phyloP scores from a whole-genome alignment of 2,329 filamentous ascomycete species.

The Chrysoporthe cubensis region DNA sequence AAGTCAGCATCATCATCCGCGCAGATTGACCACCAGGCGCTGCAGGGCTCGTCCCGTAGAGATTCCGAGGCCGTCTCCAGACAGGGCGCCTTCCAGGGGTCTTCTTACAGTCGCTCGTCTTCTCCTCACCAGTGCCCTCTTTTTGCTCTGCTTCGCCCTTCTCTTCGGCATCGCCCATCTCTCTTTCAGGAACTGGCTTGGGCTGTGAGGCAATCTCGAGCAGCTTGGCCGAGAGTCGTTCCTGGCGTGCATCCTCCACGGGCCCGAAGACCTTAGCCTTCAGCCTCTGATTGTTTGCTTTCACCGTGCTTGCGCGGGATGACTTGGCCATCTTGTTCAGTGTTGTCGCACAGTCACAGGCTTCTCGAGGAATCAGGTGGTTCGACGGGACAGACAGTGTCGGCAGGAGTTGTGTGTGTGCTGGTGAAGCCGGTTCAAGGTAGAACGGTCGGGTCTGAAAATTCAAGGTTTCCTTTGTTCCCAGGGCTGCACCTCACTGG shows the following conservation, averaged over 20 bases:
- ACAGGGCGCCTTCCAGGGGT: constrained; percentile 30
- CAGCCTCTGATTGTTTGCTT: constrained; percentile 81
- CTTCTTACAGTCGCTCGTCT: constrained; percentile 39
- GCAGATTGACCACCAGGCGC: neutral
- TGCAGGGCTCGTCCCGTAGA: neutral
- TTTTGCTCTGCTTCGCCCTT: constrained; percentile 40
- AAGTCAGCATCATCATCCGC: neutral
- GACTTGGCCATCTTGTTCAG: constrained; percentile 77
- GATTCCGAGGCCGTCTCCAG: neutral
- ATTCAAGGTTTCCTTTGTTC: constrained; percentile 10
- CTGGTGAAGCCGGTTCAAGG: neutral
- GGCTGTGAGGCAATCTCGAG: constrained; percentile 78
- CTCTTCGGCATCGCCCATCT: constrained; percentile 52
- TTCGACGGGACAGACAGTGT: too few relatives aligned
- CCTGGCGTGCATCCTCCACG: constrained; percentile 75
- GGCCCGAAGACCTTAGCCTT: constrained; percentile 85
- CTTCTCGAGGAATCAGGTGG: neutral
- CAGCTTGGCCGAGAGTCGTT: constrained; percentile 84
- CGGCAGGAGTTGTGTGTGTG: neutral
- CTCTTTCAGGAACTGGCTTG: constrained; percentile 58
- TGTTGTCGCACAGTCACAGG: neutral
- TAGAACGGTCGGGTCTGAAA: neutral
- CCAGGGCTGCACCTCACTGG: neutral
- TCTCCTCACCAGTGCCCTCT: constrained; percentile 34
- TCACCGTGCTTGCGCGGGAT: constrained; percentile 75